Percentiles rank a stretch among this genome's conserved stretches.
Evolutionary conservation across 768 basidiomycete species (phyloP).

Genomic region (Podaxis carcinomalis): DNA sequence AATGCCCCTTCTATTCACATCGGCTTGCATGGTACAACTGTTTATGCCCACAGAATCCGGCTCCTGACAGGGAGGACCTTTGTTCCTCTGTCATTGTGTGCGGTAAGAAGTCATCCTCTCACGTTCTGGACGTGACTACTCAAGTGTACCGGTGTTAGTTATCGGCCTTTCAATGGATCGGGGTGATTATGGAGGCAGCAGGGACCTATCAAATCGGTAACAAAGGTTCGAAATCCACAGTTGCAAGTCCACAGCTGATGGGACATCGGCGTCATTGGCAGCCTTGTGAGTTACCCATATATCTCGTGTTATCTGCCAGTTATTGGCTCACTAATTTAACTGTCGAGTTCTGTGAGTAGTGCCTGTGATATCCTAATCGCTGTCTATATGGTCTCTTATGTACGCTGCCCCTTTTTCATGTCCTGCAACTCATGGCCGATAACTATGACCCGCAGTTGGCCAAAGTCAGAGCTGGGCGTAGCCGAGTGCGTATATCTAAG

Average conservation of each 20-base stretch:
- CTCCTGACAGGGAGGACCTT: neutral
- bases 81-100: neutral
- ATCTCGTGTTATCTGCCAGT: too few species aligned
- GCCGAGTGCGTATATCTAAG: neutral
- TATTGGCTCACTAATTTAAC: neutral
- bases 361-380: slow-evolving; percentile 4
- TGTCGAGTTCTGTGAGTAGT: neutral
- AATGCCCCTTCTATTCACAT: neutral
- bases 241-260: neutral
- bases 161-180: neutral
- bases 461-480: neutral
- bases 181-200: slow-evolving; percentile 2
- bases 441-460: neutral
- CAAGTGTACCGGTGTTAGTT: neutral
- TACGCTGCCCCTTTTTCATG: neutral
- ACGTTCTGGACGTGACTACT: neutral
- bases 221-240: neutral
- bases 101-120: neutral
- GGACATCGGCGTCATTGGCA: neutral
- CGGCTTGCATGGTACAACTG: neutral
- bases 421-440: neutral
- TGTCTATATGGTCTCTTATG: slow-evolving; percentile 1
- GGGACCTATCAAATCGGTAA: neutral
- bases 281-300: neutral
- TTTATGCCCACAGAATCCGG: slow-evolving; percentile 3